These are phyloP conservation scores for Ascochyta clinopodiicola DNA, from an alignment of 2,329 filamentous ascomycete genomes.

Conservation along the genomic window DNA sequence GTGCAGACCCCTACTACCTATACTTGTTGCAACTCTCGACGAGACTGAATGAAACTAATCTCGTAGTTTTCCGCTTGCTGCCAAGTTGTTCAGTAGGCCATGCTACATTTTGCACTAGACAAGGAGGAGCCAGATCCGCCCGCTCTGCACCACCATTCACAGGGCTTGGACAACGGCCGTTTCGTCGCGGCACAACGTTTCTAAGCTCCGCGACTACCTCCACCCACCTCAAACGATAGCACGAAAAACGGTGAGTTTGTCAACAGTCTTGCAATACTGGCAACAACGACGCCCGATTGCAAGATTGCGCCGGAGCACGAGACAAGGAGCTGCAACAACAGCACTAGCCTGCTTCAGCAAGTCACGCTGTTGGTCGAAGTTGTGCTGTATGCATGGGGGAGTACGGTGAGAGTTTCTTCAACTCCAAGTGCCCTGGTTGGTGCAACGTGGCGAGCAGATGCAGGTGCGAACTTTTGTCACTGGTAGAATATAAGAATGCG, in stretches of 20 bases:
- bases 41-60: neutral
- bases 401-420: conserved; percentile 8
- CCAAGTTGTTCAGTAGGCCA: conserved; percentile 5
- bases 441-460: conserved; percentile 20
- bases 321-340: neutral
- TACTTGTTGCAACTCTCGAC: neutral
- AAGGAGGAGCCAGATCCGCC: conserved; percentile 1
- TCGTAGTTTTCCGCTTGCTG: conserved; percentile 3
- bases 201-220: conserved; percentile 8
- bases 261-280: conserved; percentile 2
- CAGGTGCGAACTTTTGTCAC: conserved; percentile 17
- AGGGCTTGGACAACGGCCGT: conserved; percentile 10
- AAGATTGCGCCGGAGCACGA: neutral
- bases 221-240: conserved; percentile 18
- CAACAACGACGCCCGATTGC: neutral
- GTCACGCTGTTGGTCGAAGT: conserved; percentile 8
- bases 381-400: neutral
- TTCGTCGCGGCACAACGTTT: conserved; percentile 11
- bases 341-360: neutral
- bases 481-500: conserved; percentile 20
- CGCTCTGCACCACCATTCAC: conserved; percentile 12
- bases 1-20: neutral
- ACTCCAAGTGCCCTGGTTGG: conserved; percentile 8
- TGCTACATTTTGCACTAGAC: conserved; percentile 10
- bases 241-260: conserved; percentile 3